A percentile compares a stretch with the other conserved stretches of the same genome.
Evolutionary conservation across 768 basidiomycete genomes (phyloP).

Genomic region (Glaciozyma martinii): DNA sequence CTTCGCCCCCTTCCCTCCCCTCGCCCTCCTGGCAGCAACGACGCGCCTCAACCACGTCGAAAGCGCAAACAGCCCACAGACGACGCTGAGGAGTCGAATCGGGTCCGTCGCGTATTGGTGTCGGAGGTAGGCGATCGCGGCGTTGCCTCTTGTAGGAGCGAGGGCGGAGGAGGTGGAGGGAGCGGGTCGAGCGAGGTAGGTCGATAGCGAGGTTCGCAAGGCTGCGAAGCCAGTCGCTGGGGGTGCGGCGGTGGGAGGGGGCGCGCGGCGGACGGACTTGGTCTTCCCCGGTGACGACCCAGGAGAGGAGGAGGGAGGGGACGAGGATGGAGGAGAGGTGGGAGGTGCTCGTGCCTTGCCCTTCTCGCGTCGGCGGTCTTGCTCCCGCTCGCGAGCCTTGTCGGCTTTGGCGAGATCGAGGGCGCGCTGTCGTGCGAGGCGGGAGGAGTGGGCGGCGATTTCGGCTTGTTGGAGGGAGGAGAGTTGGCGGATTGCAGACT

Average conservation of each 20-base stretch:
- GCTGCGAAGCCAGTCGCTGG: constrained; percentile 1
- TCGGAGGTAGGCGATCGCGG: constrained; percentile 1
- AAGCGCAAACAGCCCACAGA: constrained; percentile 14
- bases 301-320: not conserved
- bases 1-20: no score
- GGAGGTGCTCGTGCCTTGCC: constrained; percentile 9
- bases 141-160: not conserved
- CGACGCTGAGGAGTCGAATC: constrained; percentile 9
- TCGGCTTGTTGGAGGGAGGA: constrained; percentile 5
- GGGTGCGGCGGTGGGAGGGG: not conserved
- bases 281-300: constrained; percentile 3
- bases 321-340: not conserved
- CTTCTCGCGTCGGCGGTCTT: constrained; percentile 4
- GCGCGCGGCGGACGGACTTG: constrained; percentile 2
- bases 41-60: not conserved
- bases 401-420: not conserved
- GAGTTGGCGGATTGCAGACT: constrained; percentile 13
- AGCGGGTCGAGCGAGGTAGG: constrained; percentile 6
- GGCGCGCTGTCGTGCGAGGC: constrained; percentile 2
- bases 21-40: no score
- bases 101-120: constrained; percentile 19
- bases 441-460: not conserved
- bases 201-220: constrained; percentile 4
- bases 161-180: not conserved
- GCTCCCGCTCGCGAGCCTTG: not conserved